A percentile compares a stretch with the other conserved stretches of the same genome.
These are phyloP conservation scores for Calophaca sinica DNA, from an alignment of 306 rosid species.

Conservation along the genomic window DNA sequence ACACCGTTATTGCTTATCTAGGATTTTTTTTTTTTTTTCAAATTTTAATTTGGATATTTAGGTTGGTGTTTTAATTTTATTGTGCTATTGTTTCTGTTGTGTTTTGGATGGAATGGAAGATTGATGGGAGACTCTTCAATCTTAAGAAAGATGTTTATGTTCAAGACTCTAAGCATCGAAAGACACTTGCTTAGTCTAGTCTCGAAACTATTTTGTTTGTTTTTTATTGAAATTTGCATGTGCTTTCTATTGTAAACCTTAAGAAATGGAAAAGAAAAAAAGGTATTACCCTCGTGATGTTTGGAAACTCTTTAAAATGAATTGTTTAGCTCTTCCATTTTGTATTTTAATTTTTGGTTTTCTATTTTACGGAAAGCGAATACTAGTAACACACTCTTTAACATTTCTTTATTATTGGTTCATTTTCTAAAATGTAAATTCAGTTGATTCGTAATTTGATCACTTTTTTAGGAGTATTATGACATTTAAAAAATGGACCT, in stretches of 20 bases:
- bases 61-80: background rate
- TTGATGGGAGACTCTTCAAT: slow-evolving; percentile 81
- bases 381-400: background rate
- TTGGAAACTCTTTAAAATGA: no score
- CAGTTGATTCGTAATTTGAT: no score
- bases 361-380: background rate
- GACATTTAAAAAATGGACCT: no score
- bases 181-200: slow-evolving; percentile 86
- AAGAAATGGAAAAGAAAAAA: no score
- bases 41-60: slow-evolving; percentile 57
- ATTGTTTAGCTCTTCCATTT: background rate
- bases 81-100: background rate
- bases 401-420: background rate
- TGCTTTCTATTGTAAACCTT: slow-evolving; percentile 1
- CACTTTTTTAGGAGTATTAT: background rate
- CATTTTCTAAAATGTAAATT: no score
- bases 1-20: background rate
- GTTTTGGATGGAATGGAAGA: slow-evolving; percentile 50
- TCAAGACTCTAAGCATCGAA: slow-evolving; percentile 90
- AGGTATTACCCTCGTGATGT: no score
- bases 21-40: background rate
- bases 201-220: background rate
- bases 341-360: background rate
- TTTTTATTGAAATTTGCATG: background rate
- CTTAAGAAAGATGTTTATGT: slow-evolving; percentile 85